Percentiles rank a stretch among this genome's conserved stretches.
These are phyloP conservation scores for Fagus sylvatica DNA, from an alignment of 306 rosid genomes.

Conservation along the genomic window DNA sequence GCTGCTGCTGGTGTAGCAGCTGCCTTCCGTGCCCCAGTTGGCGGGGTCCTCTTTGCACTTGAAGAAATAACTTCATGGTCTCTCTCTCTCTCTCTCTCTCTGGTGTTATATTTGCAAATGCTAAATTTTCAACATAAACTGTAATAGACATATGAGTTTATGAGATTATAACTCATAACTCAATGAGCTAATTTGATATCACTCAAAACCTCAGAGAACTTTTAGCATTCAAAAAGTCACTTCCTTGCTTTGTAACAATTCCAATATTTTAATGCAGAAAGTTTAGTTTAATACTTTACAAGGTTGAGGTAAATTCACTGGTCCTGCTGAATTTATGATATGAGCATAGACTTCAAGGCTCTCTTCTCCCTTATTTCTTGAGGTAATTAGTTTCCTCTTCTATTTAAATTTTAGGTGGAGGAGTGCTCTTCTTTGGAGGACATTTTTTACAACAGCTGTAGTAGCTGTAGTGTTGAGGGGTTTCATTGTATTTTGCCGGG, in stretches of 20 bases:
- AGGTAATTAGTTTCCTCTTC: background rate
- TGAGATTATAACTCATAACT: background rate
- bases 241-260: background rate
- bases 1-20: conserved; percentile 94
- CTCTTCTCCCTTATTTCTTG: background rate
- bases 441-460: conserved; percentile 79
- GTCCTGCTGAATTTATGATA: background rate
- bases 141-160: background rate
- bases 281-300: background rate
- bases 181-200: background rate
- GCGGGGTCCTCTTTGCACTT: conserved; percentile 88
- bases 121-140: background rate
- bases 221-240: background rate
- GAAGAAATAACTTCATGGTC: conserved; percentile 93
- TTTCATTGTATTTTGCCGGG: conserved; percentile 52
- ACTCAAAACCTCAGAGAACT: background rate
- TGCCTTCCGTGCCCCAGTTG: conserved; percentile 88
- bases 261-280: background rate
- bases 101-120: background rate
- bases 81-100: conserved; percentile 20
- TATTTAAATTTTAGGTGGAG: conserved; percentile 56
- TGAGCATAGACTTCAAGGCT: background rate
- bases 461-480: conserved; percentile 73
- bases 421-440: conserved; percentile 85
- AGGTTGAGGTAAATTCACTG: background rate